Evolutionary conservation across 768 basidiomycete genomes (phyloP), one percentile per base, ranked within the genome.

Genomic region (Xerocomellus dryophilus): DNA sequence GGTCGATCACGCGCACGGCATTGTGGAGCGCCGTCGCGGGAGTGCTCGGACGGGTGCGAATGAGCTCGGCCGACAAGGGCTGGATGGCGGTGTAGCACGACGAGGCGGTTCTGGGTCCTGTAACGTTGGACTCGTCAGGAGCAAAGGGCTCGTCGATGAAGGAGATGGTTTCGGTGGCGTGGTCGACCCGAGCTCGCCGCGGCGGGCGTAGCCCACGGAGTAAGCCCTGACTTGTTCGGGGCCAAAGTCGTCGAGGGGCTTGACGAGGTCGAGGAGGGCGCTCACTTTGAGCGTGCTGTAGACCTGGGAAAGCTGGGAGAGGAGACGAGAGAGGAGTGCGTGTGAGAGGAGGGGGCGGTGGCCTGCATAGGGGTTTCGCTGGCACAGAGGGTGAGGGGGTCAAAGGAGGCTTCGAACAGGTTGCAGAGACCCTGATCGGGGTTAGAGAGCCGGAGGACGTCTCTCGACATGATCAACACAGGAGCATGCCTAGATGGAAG

Each of bases 131-230:
- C 15, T 77, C 75, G 29, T 77, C 75, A 4, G 66, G 50, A n/a
- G 74, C 72, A 63, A 88, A 91, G 0, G 85, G 79, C 50, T 90
- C 86, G 62, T 94, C 89, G 42, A 86, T 78, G 65, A 98, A 99
- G 6, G 83, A 78, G 71, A 98, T 85, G 55, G 84, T 85, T 17
- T 92, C 90, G 5, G 80, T 82, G 29, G 88, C 85, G 68, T 99
- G 96, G 71, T 98, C 93, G 42, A 98, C 83, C 12, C 85, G 84
- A 98, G 81, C 70, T 97, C 93, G 36, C 92, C 91, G 9, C 88
- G 83, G 43, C 87, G 83, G 41, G 92, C 91, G 53, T 92, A 92
- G 34, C 88, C 86, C 90, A 97, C 95, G 58, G 98, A 75, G 71
- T 96, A 98, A 5, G 89, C 88, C 72, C 98, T 93, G 59, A 87